Evolutionary conservation across 148 eudicot genomes (phyloP).

Genomic region (Rhododendron vialii): DNA sequence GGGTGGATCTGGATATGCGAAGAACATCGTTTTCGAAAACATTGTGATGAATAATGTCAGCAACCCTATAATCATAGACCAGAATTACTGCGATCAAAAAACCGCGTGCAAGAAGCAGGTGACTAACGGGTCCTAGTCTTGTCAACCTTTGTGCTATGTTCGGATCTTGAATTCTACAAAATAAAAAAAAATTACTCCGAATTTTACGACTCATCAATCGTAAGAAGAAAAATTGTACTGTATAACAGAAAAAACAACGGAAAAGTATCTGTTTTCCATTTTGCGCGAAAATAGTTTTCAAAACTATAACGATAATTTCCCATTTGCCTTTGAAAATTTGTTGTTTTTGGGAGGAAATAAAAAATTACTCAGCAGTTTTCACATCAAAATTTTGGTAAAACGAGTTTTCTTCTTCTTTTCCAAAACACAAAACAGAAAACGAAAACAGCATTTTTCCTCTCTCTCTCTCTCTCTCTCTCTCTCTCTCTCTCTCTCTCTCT

Average conservation of each 20-base stretch:
- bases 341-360: background rate
- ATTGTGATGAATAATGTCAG: slow-evolving; percentile 59
- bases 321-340: background rate
- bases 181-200: no score
- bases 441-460: no score
- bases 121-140: background rate
- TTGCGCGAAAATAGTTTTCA: background rate
- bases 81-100: slow-evolving; percentile 67
- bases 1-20: slow-evolving; percentile 89
- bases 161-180: background rate
- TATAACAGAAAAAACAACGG: no score
- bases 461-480: no score
- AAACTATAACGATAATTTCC: background rate
- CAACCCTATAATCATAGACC: slow-evolving; percentile 83
- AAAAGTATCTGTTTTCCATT: background rate
- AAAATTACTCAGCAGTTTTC: background rate
- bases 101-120: slow-evolving; percentile 55
- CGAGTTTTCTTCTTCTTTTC: background rate
- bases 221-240: background rate
- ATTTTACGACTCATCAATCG: background rate
- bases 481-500: no score
- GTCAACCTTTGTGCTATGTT: background rate
- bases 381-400: background rate
- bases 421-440: no score
- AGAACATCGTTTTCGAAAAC: slow-evolving; percentile 58